Evolutionary conservation across 2,329 filamentous ascomycete genomes (phyloP), one percentile per base, ranked within the genome.

Genomic region (Drechslera avenae): DNA sequence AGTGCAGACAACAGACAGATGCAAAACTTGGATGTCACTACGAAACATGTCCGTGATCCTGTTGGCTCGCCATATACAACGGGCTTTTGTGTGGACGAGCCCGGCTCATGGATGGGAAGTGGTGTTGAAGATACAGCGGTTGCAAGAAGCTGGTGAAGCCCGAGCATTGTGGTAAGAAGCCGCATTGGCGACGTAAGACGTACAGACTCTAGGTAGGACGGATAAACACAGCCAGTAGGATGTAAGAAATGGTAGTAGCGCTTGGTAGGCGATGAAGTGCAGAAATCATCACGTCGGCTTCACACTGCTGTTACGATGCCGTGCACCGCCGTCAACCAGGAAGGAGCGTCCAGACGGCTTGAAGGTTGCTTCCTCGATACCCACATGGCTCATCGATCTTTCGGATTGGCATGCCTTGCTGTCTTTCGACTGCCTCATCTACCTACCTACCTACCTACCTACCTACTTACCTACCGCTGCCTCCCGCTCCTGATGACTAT

Each of bases 11-110:
- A 4, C 21, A 52, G 21, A 16, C 33, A 39, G 2, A 48, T 18
- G 12, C 44, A 52, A 4, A 52, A 1, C 19, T 42, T 52, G n/a
- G 49, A 42, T 0, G 26, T 48, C n/a, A 52, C 19, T 10, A 42
- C 44, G 1, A 26, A 42, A 5, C 19, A 42, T 9, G 45, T 39
- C 5, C 44, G 37, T 39, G 31, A 16, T 10, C 16, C 37, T 10
- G 21, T 6, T 8, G 49, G 39, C 14, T 52, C 39, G 7, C 44
- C 28, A 14, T 42, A 26, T 10, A 28, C 3, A 5, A 39, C 21
- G 8, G 37, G 26, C 3, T 23, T 13, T 23, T 21, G 28, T 9
- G 16, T 23, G 10, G 9, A 1, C 13, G 8, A 30, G 4, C 2
- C 28, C 5, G 21, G 28, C 5, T 2, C 7, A 10, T 28, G 9